phyloP scores from a whole-genome alignment of 176 grass and related monocot genomes.

The Musa schizocarpa region DNA sequence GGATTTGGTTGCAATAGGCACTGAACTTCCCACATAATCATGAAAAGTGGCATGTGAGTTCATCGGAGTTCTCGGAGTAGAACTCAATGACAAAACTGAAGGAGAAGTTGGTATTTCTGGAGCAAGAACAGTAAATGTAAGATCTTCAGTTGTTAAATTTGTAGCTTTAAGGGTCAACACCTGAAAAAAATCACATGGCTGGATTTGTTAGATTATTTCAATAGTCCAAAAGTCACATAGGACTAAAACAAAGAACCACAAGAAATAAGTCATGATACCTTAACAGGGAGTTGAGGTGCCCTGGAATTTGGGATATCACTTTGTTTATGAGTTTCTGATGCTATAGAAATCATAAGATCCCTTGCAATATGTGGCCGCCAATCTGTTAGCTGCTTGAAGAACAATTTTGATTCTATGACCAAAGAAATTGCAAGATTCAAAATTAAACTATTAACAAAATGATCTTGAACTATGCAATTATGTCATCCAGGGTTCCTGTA shows the following conservation, averaged over 20 bases:
- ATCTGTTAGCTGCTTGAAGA: constrained; percentile 82
- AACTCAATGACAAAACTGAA: constrained; percentile 75
- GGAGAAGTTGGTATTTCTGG: constrained; percentile 68
- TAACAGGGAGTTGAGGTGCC: constrained; percentile 75
- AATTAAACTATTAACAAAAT: background rate
- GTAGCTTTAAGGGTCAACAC: constrained; percentile 95
- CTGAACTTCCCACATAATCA: constrained; percentile 37
- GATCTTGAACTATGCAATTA: background rate
- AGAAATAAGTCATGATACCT: constrained; percentile 37
- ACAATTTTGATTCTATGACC: constrained; percentile 77
- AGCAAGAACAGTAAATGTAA: constrained; percentile 91
- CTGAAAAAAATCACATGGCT: constrained; percentile 35
- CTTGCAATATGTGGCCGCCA: constrained; percentile 72
- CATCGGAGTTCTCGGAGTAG: constrained; percentile 59
- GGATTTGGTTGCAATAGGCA: constrained; percentile 27
- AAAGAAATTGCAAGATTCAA: constrained; percentile 13
- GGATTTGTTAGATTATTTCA: background rate
- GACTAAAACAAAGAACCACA: constrained; percentile 1
- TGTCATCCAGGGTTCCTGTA: background rate
- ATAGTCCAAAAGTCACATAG: constrained; percentile 8
- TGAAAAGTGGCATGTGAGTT: constrained; percentile 36
- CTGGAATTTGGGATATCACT: constrained; percentile 43
- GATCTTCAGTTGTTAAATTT: constrained; percentile 85
- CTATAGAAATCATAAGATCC: constrained; percentile 88
- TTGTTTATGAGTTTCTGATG: constrained; percentile 52